Evolutionary conservation across 257 asterid genomes (phyloP).

Genomic region (Apocynum venetum): DNA sequence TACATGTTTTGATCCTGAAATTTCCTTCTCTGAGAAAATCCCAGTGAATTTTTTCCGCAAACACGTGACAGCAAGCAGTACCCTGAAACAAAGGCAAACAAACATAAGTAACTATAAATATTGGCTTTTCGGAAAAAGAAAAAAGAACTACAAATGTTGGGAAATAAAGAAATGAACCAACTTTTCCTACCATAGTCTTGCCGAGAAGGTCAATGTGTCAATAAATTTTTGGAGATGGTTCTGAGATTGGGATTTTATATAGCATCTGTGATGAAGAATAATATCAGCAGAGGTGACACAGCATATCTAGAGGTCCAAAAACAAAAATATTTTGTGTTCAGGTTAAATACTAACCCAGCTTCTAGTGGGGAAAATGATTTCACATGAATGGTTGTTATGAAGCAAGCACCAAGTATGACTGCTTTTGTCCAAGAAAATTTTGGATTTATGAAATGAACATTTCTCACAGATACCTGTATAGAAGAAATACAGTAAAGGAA

Average conservation of each 20-base stretch:
- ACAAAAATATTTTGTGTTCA: slow-evolving; percentile 3
- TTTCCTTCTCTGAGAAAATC: slow-evolving; percentile 58
- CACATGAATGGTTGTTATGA: slow-evolving; percentile 57
- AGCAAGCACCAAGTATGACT: slow-evolving; percentile 80
- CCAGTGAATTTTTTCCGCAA: slow-evolving; percentile 66
- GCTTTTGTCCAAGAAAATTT: slow-evolving; percentile 69
- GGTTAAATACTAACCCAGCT: slow-evolving; percentile 47
- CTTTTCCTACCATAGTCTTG: slow-evolving; percentile 72
- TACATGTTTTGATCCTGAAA: slow-evolving; percentile 83
- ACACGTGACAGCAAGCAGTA: slow-evolving; percentile 56
- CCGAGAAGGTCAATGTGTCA: slow-evolving; percentile 53
- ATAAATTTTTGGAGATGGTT: slow-evolving; percentile 64
- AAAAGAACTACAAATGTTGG: slow-evolving; percentile 1
- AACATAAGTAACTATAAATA: slow-evolving; percentile 12
- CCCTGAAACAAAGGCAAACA: slow-evolving; percentile 53
- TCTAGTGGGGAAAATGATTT: slow-evolving; percentile 81
- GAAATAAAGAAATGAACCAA: slow-evolving; percentile 2
- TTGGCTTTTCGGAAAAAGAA: not conserved
- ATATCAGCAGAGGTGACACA: slow-evolving; percentile 18
- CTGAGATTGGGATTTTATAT: slow-evolving; percentile 41
- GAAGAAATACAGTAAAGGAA: slow-evolving; percentile 11
- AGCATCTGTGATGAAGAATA: slow-evolving; percentile 48
- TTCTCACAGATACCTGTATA: slow-evolving; percentile 61
- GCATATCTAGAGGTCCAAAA: not conserved
- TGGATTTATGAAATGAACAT: slow-evolving; percentile 76